Conservation (phyloP, 2,329 filamentous ascomycete genomes). For the Exserohilum rostratum region DNA sequence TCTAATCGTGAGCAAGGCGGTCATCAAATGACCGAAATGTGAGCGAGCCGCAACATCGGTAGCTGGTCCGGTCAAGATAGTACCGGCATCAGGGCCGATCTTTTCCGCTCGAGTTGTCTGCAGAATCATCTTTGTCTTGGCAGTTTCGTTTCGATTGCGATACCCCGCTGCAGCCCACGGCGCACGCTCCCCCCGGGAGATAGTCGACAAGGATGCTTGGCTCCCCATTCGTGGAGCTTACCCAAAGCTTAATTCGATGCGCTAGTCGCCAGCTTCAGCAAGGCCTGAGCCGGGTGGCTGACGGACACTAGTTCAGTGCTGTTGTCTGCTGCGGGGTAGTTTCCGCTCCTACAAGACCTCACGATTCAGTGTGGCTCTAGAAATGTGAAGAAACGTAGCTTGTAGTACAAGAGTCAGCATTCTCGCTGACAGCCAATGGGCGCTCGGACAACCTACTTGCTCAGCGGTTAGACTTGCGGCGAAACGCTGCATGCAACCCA, state of each 20-base stretch:
- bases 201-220: constrained; percentile 34
- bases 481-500: not conserved
- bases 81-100: constrained; percentile 1
- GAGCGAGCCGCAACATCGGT: not conserved
- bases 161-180: constrained; percentile 8
- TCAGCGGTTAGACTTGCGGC: not conserved
- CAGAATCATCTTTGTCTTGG: constrained; percentile 14
- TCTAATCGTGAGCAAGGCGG: not conserved
- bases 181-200: constrained; percentile 23
- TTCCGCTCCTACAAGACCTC: not conserved
- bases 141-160: constrained; percentile 14
- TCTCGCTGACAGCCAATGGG: not conserved
- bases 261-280: constrained; percentile 23
- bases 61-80: not conserved
- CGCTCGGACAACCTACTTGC: not conserved
- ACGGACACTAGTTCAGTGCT: constrained; percentile 28
- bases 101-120: constrained; percentile 3
- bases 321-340: constrained; percentile 31
- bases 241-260: constrained; percentile 33
- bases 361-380: not conserved
- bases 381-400: not conserved
- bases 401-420: not conserved
- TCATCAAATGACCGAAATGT: not conserved
- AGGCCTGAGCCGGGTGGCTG: constrained; percentile 25
- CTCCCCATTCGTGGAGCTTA: constrained; percentile 30